Percentiles rank a stretch among this genome's conserved stretches.
These are phyloP conservation scores for Candolleomyces aberdarensis DNA, from an alignment of 768 basidiomycete species.

Conservation along the genomic window DNA sequence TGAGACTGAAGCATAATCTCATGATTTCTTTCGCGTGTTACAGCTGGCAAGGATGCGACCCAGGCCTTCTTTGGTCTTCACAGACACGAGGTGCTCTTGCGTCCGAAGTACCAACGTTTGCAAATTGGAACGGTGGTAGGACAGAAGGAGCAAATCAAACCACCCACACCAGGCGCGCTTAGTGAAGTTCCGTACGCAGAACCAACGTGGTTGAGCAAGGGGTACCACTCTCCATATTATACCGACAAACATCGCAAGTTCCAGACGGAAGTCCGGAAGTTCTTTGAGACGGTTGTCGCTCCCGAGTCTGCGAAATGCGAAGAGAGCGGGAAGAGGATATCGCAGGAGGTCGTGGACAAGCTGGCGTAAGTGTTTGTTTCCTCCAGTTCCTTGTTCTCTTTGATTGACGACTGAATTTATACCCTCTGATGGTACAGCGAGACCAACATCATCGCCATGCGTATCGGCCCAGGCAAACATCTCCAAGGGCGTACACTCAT, in stretches of 20 bases:
- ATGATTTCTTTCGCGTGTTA: too few relatives aligned
- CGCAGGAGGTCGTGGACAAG: conserved; percentile 80
- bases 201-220: conserved; percentile 29
- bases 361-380: conserved; percentile 55
- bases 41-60: conserved; percentile 63
- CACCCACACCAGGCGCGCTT: conserved; percentile 24
- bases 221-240: conserved; percentile 32
- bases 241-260: conserved; percentile 60
- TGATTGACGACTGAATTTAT: neutral
- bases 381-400: neutral
- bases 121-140: conserved; percentile 29
- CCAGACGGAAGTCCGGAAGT: conserved; percentile 71
- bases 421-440: conserved; percentile 41
- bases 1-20: too few relatives aligned
- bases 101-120: conserved; percentile 28
- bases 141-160: conserved; percentile 25
- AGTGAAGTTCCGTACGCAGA: conserved; percentile 33
- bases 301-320: conserved; percentile 79
- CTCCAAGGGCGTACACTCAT: conserved; percentile 74
- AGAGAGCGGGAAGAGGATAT: conserved; percentile 82
- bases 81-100: conserved; percentile 28
- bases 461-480: conserved; percentile 88
- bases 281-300: conserved; percentile 70
- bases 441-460: conserved; percentile 81
- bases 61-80: conserved; percentile 31